Percentiles rank a stretch among this genome's conserved stretches.
Evolutionary conservation across 2,329 filamentous ascomycete genomes (phyloP).

Genomic region (Leptographium galeiforme): DNA sequence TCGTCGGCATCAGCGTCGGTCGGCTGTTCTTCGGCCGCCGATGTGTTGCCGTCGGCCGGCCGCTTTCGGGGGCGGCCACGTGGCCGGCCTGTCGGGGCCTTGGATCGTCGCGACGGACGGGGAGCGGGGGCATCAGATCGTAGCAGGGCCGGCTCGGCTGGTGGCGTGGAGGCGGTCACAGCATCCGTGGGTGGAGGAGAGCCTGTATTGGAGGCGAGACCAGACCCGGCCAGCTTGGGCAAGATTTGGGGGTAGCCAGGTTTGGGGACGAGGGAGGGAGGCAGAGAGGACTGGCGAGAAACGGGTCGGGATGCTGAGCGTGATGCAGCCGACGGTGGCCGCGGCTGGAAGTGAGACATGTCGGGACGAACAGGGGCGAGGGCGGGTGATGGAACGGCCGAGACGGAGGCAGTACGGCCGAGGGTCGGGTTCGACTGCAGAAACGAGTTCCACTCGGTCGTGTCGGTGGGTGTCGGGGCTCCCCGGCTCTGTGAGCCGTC

Average conservation of each 20-base stretch:
- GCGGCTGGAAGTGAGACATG: slow-evolving; percentile 2
- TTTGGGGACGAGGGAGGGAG: slow-evolving; percentile 2
- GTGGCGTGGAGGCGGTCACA: background rate
- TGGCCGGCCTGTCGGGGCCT: slow-evolving; percentile 38
- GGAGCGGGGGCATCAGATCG: slow-evolving; percentile 19
- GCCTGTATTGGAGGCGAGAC: background rate
- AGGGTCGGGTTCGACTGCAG: slow-evolving; percentile 53
- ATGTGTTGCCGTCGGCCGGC: slow-evolving; percentile 50
- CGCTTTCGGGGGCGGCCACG: slow-evolving; percentile 44
- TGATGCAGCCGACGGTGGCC: slow-evolving; percentile 2
- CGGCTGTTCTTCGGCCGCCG: slow-evolving; percentile 50
- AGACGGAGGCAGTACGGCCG: slow-evolving; percentile 23
- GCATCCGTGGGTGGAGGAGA: slow-evolving; percentile 5
- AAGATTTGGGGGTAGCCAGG: background rate
- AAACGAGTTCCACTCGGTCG: slow-evolving; percentile 66
- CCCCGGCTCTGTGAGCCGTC: slow-evolving; percentile 12
- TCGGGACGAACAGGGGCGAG: slow-evolving; percentile 14
- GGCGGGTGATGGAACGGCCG: slow-evolving; percentile 21
- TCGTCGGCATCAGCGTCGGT: slow-evolving; percentile 45
- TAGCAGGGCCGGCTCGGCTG: background rate
- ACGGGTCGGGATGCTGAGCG: slow-evolving; percentile 8
- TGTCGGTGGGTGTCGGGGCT: slow-evolving; percentile 42
- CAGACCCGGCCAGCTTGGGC: background rate
- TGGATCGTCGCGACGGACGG: slow-evolving; percentile 38
- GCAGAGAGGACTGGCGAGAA: slow-evolving; percentile 9